Base-by-base conservation (phyloP, 2,329 filamentous ascomycete genomes). In the Aspergillus oerlinghausenensis region DNA sequence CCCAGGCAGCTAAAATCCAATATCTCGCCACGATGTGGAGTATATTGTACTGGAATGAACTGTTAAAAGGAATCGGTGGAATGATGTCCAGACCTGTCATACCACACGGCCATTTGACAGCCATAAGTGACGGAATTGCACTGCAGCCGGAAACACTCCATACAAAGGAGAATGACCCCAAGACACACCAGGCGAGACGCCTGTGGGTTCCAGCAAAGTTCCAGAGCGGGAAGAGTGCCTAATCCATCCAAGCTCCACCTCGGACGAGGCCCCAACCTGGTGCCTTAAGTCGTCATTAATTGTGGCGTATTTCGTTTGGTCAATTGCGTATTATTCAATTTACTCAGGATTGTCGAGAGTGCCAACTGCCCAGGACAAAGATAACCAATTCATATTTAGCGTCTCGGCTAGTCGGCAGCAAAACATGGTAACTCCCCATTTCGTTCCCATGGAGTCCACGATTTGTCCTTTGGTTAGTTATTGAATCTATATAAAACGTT, bases 171-270 rank as follows among this genome's bases (percentile, higher is more conserved):
- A 43, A 11, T 43, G 10, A 21, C 21, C 1, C 8, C 32, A 35
- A 17, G 32, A 35, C 14, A 14, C 32, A 38, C 32, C 6, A 14
- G 50, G 45, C 26, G 47, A 49, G 43, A 57, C 54, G 35, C 45
- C 11, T 23, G 19, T 54, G 28, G 57, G 48, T 52, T 59, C 51
- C 54, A 55, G 42, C 57, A 42, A 50, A 45, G 49, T 55, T 52
- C 57, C 55, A 54, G 55, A 57, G 52, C 48, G 51, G 57, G 56
- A 53, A 56, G 45, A 55, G 52, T 52, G 57, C 49, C 52, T 55
- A 48, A 19, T 21, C 48, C 42, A 35, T 38, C 49, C 38, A 50
- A 45, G 45, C 35, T 42, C 57, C 49, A 55, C 50, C 51, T 52
- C 50, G 48, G 54, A 35, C 32, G 53, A 35, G 57, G n/a, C 43